phyloP scores from a whole-genome alignment of 2,329 filamentous ascomycete species.

The Ustulina deusta region DNA sequence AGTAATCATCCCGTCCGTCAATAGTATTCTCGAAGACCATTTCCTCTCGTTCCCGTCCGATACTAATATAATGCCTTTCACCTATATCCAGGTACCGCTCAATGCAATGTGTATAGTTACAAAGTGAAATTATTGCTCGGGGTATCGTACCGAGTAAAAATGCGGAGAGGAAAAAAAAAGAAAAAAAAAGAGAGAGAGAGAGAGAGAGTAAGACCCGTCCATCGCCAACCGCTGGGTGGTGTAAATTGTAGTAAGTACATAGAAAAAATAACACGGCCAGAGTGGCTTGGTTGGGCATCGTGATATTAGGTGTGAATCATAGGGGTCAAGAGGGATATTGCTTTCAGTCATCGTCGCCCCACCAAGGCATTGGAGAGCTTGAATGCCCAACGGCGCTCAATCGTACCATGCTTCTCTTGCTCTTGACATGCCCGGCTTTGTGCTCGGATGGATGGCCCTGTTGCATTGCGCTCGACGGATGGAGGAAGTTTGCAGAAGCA shows the following conservation, averaged over 20 bases:
- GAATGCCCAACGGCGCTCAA: slow-evolving; percentile 56
- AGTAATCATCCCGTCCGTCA: slow-evolving; percentile 30
- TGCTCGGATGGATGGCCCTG: slow-evolving; percentile 29
- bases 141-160: slow-evolving; percentile 18
- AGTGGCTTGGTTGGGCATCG: slow-evolving; percentile 2
- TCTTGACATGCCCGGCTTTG: slow-evolving; percentile 28
- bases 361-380: slow-evolving; percentile 52
- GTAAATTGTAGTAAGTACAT: slow-evolving; percentile 18
- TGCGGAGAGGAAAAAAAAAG: no score
- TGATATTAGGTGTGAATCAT: slow-evolving; percentile 18
- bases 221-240: not conserved
- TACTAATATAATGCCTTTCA: slow-evolving; percentile 31
- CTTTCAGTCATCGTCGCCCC: slow-evolving; percentile 57
- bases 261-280: slow-evolving; percentile 10
- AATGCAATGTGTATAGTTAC: slow-evolving; percentile 32
- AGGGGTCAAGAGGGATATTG: not conserved
- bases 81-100: slow-evolving; percentile 26
- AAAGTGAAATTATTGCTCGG: slow-evolving; percentile 21
- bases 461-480: slow-evolving; percentile 41
- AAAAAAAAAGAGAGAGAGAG: not conserved
- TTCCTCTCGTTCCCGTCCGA: slow-evolving; percentile 29
- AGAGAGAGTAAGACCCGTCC: slow-evolving; percentile 9
- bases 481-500: slow-evolving; percentile 25
- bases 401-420: slow-evolving; percentile 57
- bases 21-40: slow-evolving; percentile 21